Conservation (phyloP, 345 rosid species). For the Eutrema heterophyllum region DNA sequence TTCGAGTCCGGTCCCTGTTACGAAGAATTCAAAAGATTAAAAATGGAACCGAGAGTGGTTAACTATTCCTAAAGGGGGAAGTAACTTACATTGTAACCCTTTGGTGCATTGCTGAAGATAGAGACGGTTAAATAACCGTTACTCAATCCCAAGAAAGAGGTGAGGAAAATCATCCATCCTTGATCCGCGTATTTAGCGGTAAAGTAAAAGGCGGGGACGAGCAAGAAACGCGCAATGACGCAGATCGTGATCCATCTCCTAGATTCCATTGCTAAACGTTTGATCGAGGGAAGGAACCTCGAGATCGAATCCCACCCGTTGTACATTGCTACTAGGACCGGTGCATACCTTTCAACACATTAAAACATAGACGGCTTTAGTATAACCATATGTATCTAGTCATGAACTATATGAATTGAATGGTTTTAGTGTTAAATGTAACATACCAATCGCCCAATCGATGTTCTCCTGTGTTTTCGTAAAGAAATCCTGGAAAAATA, state of each 20-base stretch:
- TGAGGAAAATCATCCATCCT: conserved; percentile 84
- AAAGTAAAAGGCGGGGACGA: conserved; percentile 75
- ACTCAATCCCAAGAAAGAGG: conserved; percentile 64
- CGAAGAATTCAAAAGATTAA: not conserved
- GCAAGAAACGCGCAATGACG: conserved; percentile 44
- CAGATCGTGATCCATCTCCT: conserved; percentile 47
- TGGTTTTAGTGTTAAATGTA: not conserved
- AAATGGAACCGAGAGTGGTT: not conserved
- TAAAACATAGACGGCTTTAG: not conserved
- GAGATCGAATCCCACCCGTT: conserved; percentile 62
- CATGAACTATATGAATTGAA: not conserved
- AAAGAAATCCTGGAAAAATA: conserved; percentile 85
- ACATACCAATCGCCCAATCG: conserved; percentile 63
- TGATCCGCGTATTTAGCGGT: conserved; percentile 70
- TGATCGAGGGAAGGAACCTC: conserved; percentile 53
- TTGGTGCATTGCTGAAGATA: conserved; percentile 71
- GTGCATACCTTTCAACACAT: conserved; percentile 55
- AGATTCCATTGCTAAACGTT: conserved; percentile 45
- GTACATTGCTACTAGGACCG: conserved; percentile 66
- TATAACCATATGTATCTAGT: not conserved
- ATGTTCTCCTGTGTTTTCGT: conserved; percentile 78
- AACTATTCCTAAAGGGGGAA: not conserved
- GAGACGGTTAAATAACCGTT: conserved; percentile 77
- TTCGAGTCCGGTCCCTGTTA: conserved; percentile 29
- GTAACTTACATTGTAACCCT: conserved; percentile 74